Conservation (phyloP, 2,329 filamentous ascomycete species). For the Cryphonectria naterciae region DNA sequence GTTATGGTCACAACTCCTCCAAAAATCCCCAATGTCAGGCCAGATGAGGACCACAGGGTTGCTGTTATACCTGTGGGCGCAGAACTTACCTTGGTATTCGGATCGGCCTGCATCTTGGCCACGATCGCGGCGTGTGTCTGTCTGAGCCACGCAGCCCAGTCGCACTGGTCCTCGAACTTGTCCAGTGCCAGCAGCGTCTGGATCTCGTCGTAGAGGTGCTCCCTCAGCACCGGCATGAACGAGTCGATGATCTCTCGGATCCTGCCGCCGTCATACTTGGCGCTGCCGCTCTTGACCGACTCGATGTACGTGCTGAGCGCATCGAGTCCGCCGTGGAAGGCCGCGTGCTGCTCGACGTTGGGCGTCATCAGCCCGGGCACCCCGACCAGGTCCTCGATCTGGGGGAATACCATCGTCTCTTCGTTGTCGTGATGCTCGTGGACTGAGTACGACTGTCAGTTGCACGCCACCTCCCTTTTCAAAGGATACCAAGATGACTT, state of each 20-base stretch:
- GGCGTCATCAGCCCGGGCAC: slow-evolving; percentile 37
- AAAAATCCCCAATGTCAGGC: no score
- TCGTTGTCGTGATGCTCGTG: slow-evolving; percentile 41
- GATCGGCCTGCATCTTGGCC: slow-evolving; percentile 27
- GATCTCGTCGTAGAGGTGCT: slow-evolving; percentile 47
- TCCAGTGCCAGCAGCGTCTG: slow-evolving; percentile 40
- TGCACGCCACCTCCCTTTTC: not conserved
- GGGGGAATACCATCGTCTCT: slow-evolving; percentile 40
- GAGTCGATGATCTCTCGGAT: slow-evolving; percentile 40
- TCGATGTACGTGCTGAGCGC: slow-evolving; percentile 39
- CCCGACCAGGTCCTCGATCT: slow-evolving; percentile 37
- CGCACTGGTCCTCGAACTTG: slow-evolving; percentile 40
- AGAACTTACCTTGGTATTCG: slow-evolving; percentile 32
- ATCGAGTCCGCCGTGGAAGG: slow-evolving; percentile 40
- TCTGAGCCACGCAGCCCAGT: slow-evolving; percentile 41
- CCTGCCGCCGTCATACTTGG: slow-evolving; percentile 39
- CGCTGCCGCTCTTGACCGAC: slow-evolving; percentile 35
- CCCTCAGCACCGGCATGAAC: slow-evolving; percentile 40
- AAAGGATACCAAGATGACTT: not conserved
- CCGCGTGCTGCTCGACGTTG: slow-evolving; percentile 42
- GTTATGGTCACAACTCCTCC: no score
- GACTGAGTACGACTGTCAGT: slow-evolving; percentile 23
- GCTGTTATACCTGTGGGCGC: no score
- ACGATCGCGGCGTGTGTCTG: slow-evolving; percentile 29
- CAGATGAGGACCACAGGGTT: no score